Evolutionary conservation across 108 stramenopile species (phyloP), one percentile per base, ranked within the genome.

Genomic region (Licmophora abbreviata): DNA sequence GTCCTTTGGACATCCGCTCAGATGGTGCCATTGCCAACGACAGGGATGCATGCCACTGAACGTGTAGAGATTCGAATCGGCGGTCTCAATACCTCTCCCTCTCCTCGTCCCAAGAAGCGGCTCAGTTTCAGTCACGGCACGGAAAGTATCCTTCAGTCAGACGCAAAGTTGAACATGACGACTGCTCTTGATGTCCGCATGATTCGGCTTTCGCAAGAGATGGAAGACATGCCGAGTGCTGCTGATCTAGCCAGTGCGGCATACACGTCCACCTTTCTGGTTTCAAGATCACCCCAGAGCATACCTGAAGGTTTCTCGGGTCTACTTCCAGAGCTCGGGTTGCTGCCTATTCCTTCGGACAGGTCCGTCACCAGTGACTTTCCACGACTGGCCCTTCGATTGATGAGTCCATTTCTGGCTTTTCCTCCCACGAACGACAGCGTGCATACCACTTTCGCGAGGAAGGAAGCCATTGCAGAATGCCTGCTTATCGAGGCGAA

Each of bases 401-500:
- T 91, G 11, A 30, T 91, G 26, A 64, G 79, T n/a, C 76, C 85
- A 20, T 64, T 69, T 27, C 64, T 83, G 9, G 69, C 64, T 21
- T 74, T 56, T 44, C 47, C 73, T 3, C 53, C 63, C 0, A 40
- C 63, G n/a, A 48, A 54, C 21, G 65, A 53, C 38, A 53, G 56
- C 4, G 20, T 56, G 3, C 50, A 66, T 35, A 45, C 63, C 30
- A 36, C 44, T 21, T 14, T 33, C 32, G 58, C 55, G 4, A 61
- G 70, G 44, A 76, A 58, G 20, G 61, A 75, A 34, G 34, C 67
- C 17, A 43, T 71, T 1, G 83, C 85, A 23, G 69, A 78, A 36
- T 85, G 83, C 54, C 59, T 92, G 0, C 60, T 92, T 14, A 58
- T 63, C 15, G 82, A 83, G 63, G 65, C 71, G 14, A 61, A 63